Evolutionary conservation across 345 rosid genomes (phyloP).

Genomic region (Citrus mangshanensis): DNA sequence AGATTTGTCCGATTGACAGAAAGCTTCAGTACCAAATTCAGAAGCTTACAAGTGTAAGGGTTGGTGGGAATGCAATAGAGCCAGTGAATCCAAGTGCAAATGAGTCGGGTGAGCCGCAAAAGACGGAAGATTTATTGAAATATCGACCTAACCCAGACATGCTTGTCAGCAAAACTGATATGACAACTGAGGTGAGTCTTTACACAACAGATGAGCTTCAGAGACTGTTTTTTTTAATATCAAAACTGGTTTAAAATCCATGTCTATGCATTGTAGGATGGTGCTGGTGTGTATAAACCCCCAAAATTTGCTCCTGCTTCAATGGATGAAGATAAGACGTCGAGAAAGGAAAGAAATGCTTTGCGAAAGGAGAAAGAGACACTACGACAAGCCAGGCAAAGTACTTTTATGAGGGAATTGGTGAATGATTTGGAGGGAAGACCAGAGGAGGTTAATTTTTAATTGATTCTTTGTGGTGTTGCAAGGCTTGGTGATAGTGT

Average conservation of each 20-base stretch:
- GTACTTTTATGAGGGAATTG: conserved; percentile 59
- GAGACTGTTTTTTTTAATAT: not conserved
- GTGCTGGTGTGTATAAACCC: conserved; percentile 51
- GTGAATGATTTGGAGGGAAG: conserved; percentile 74
- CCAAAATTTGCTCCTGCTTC: conserved; percentile 73
- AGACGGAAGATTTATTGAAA: conserved; percentile 61
- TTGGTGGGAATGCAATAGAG: conserved; percentile 28
- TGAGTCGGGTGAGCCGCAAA: conserved; percentile 29
- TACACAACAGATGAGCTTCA: not conserved
- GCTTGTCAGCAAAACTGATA: conserved; percentile 51
- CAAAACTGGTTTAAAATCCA: conserved; percentile 14
- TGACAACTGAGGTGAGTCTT: conserved; percentile 33
- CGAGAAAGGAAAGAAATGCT: conserved; percentile 68
- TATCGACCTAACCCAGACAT: conserved; percentile 84
- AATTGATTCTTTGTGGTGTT: not conserved
- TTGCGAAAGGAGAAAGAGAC: conserved; percentile 66
- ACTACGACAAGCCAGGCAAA: conserved; percentile 47
- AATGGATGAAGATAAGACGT: conserved; percentile 75
- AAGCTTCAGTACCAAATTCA: conserved; percentile 88
- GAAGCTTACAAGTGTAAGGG: conserved; percentile 64
- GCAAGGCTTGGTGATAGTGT: not conserved
- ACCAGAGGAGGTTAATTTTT: conserved; percentile 76
- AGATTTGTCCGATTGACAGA: conserved; percentile 90
- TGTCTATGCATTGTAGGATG: conserved; percentile 41
- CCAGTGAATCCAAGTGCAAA: conserved; percentile 33